These are phyloP conservation scores for Eucalyptus tenuipes DNA, from an alignment of 345 rosid species.

Conservation along the genomic window DNA sequence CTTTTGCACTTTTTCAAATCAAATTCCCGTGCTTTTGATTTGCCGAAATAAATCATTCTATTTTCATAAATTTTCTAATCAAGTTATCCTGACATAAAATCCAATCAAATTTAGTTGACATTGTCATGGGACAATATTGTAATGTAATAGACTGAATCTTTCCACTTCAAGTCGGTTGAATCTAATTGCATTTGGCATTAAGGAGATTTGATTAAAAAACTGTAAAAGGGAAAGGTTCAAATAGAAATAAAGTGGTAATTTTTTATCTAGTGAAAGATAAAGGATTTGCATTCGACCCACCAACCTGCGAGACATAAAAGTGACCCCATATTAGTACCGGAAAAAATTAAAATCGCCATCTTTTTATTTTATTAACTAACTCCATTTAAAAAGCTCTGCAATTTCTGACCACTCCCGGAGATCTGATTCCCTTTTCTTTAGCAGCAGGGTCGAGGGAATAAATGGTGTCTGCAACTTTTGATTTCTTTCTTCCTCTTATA, in stretches of 20 bases:
- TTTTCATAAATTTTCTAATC: neutral
- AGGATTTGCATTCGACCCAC: neutral
- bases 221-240: neutral
- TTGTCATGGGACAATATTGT: too few relatives aligned
- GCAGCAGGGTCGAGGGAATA: neutral
- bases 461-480: neutral
- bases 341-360: neutral
- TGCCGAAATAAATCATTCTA: neutral
- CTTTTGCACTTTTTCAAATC: neutral
- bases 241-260: neutral
- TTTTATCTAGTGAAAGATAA: neutral
- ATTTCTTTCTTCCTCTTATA: neutral
- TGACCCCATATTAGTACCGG: neutral
- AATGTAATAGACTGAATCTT: neutral
- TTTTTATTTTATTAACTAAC: neutral
- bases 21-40: rapidly evolving
- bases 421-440: neutral
- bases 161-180: neutral
- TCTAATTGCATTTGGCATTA: neutral
- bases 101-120: neutral
- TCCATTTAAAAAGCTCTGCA: neutral
- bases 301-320: neutral
- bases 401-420: neutral
- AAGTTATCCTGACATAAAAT: neutral
- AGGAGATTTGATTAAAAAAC: neutral